Evolutionary conservation across 2,329 filamentous ascomycete genomes (phyloP).

Genomic region (Fusarium secorum): DNA sequence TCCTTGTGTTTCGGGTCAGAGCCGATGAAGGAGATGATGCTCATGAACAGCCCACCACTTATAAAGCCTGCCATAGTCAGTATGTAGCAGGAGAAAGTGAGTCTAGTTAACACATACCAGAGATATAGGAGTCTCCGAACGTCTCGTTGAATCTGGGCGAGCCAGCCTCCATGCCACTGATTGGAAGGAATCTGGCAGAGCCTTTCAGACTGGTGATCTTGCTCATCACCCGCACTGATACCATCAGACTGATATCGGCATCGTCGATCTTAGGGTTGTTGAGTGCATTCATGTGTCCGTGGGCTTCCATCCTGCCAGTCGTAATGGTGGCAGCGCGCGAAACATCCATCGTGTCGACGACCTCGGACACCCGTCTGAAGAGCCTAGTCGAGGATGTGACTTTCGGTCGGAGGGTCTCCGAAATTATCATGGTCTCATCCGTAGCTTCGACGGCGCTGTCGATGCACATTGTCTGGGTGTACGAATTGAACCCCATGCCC

Average conservation of each 20-base stretch:
- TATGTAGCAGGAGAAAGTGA: fast-evolving
- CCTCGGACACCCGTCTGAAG: background rate
- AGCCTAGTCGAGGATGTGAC: background rate
- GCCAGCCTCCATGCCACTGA: background rate
- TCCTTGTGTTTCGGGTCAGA: background rate
- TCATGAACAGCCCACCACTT: conserved; percentile 1
- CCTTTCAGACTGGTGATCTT: background rate
- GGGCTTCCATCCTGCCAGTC: background rate
- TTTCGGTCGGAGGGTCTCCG: background rate
- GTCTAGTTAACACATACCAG: background rate
- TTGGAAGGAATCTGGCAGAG: background rate
- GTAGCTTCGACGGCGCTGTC: background rate
- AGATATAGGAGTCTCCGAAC: conserved; percentile 3
- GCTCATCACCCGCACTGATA: conserved; percentile 13
- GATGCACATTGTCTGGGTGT: background rate
- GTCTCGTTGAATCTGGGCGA: background rate
- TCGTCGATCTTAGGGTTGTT: conserved; percentile 8
- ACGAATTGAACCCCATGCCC: conserved; percentile 16
- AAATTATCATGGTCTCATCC: background rate
- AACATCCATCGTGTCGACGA: conserved; percentile 1
- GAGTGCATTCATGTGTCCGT: background rate
- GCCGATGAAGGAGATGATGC: background rate
- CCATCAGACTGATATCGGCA: conserved; percentile 4
- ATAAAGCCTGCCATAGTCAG: background rate
- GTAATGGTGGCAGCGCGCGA: background rate